These are phyloP conservation scores for Fonsecaea pugnacius DNA, from an alignment of 2,329 filamentous ascomycete species.

Conservation along the genomic window DNA sequence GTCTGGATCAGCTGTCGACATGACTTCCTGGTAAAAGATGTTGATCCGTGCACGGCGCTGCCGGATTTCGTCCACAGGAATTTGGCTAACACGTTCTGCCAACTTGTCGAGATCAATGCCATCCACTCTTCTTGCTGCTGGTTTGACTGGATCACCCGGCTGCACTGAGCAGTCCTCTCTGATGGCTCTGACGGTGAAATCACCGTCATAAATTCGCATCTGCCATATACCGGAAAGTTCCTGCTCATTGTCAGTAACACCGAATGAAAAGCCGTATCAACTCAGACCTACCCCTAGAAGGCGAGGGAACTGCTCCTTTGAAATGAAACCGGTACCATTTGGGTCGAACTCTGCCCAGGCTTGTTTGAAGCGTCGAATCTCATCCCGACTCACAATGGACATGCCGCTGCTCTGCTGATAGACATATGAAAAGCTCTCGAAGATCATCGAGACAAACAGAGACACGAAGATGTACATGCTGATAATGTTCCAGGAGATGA, in stretches of 20 bases:
- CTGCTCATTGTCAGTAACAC: slow-evolving; percentile 43
- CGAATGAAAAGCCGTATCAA: background rate
- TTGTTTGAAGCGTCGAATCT: slow-evolving; percentile 96
- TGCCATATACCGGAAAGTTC: slow-evolving; percentile 93
- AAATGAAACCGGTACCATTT: slow-evolving; percentile 86
- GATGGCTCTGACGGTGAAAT: slow-evolving; percentile 83
- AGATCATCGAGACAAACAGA: slow-evolving; percentile 96
- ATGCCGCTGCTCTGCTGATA: slow-evolving; percentile 96
- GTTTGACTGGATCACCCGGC: slow-evolving; percentile 53
- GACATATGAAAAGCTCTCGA: slow-evolving; percentile 98
- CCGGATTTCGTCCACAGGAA: slow-evolving; percentile 77
- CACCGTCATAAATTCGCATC: slow-evolving; percentile 93
- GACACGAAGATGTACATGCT: slow-evolving; percentile 99
- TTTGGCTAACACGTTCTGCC: slow-evolving; percentile 70
- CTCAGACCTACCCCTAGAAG: slow-evolving; percentile 70
- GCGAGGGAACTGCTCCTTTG: slow-evolving; percentile 84
- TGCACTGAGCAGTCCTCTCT: slow-evolving; percentile 78
- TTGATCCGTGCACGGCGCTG: slow-evolving; percentile 79
- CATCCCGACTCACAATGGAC: slow-evolving; percentile 85
- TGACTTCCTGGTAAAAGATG: slow-evolving; percentile 94
- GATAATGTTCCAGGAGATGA: slow-evolving; percentile 97
- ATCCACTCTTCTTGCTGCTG: slow-evolving; percentile 47
- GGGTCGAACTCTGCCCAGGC: slow-evolving; percentile 97
- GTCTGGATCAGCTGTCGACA: slow-evolving; percentile 89
- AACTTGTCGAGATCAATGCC: slow-evolving; percentile 76